A percentile compares a stretch with the other conserved stretches of the same genome.
Conservation (phyloP, 2,329 filamentous ascomycete species). For the Pyricularia pennisetigena region DNA sequence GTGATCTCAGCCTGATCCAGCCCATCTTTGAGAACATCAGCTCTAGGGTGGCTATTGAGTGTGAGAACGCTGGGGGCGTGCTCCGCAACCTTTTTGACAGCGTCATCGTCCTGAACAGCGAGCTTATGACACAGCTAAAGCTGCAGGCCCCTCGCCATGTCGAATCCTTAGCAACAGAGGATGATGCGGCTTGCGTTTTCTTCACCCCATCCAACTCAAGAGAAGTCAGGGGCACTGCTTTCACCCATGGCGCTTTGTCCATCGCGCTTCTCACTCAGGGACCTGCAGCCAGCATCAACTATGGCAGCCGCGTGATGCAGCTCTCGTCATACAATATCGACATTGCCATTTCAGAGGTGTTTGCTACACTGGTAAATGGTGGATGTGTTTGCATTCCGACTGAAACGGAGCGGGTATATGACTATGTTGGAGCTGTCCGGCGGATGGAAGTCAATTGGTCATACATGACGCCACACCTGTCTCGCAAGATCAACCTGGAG, state of each 20-base stretch:
- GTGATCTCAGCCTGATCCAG: slow-evolving; percentile 29
- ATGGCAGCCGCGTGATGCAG: slow-evolving; percentile 45
- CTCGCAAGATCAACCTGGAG: slow-evolving; percentile 29
- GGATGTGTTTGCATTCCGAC: slow-evolving; percentile 51
- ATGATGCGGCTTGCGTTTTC: slow-evolving; percentile 49
- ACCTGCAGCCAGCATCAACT: slow-evolving; percentile 35
- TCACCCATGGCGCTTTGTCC: slow-evolving; percentile 49
- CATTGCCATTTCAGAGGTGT: slow-evolving; percentile 40
- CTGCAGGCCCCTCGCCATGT: slow-evolving; percentile 6
- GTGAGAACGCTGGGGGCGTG: slow-evolving; percentile 28
- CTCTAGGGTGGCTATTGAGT: slow-evolving; percentile 32
- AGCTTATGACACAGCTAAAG: slow-evolving; percentile 3
- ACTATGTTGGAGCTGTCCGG: slow-evolving; percentile 38
- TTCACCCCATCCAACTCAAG: slow-evolving; percentile 49
- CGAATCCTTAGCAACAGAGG: slow-evolving; percentile 19
- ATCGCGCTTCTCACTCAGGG: slow-evolving; percentile 43
- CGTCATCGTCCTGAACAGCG: slow-evolving; percentile 19
- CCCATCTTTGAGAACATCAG: slow-evolving; percentile 32
- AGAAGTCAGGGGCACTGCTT: slow-evolving; percentile 50
- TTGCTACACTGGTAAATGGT: slow-evolving; percentile 43
- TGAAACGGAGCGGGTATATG: slow-evolving; percentile 34
- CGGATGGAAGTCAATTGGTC: slow-evolving; percentile 40
- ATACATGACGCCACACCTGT: slow-evolving; percentile 50
- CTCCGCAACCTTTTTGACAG: slow-evolving; percentile 28
- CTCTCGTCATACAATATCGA: slow-evolving; percentile 48